These are phyloP conservation scores for Pulveroboletus ravenelii DNA, from an alignment of 768 basidiomycete genomes.

Conservation along the genomic window DNA sequence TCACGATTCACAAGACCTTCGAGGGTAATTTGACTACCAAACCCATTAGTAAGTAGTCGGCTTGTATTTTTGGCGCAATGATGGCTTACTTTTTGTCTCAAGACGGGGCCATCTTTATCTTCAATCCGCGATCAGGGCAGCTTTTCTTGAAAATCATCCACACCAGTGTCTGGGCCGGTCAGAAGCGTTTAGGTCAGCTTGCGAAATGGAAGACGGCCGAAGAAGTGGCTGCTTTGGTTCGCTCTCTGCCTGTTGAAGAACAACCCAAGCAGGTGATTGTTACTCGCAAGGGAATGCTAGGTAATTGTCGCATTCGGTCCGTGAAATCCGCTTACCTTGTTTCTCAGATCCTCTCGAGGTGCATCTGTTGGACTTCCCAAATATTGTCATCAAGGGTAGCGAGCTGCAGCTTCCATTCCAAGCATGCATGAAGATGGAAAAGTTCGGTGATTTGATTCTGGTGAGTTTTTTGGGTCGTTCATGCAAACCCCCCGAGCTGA, in stretches of 20 bases:
- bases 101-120: conserved; percentile 98
- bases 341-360: conserved; percentile 85
- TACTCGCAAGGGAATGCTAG: conserved; percentile 99
- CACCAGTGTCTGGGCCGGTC: conserved; percentile 99
- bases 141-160: conserved; percentile 99
- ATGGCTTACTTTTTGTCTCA: not conserved
- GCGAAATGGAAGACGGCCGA: conserved; percentile 99
- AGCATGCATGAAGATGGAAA: conserved; percentile 99
- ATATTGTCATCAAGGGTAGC: conserved; percentile 99
- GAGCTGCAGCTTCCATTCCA: conserved; percentile 99
- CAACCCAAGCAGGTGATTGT: conserved; percentile 99
- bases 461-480: conserved; percentile 33
- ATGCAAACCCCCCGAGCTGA: not conserved
- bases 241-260: conserved; percentile 98
- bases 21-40: conserved; percentile 99
- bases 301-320: conserved; percentile 33
- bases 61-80: not conserved
- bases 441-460: conserved; percentile 96
- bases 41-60: conserved; percentile 71
- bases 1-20: conserved; percentile 99
- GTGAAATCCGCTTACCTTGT: conserved; percentile 4
- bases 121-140: conserved; percentile 98
- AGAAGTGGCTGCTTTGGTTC: conserved; percentile 97
- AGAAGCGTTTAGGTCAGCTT: conserved; percentile 98
- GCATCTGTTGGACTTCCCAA: conserved; percentile 98